Base-by-base conservation (phyloP, 2,329 filamentous ascomycete species). In the Juglanconis oblonga region DNA sequence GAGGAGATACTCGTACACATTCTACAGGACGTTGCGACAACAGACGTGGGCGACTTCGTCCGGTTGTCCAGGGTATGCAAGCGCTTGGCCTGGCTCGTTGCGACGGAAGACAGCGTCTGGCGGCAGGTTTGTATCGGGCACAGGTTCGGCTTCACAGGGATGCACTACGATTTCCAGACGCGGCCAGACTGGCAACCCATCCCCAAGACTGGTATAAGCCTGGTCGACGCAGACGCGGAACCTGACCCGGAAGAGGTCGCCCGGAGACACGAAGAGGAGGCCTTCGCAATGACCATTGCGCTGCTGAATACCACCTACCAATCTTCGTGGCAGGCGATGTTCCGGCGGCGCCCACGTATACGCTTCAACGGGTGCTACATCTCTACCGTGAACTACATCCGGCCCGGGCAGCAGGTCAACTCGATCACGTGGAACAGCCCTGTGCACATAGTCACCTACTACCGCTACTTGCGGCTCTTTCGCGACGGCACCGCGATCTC, bases 311-410 rank as follows among this genome's bases (percentile, higher is more conserved):
- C 71, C 3, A 68, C 75, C 0, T 87, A 86, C 67, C 69, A 74
- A 3, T 74, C 73, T 2, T 82, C 82, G 2, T 88, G 85, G 84
- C 77, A 83, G 68, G 74, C 78, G 56, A 91, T 97, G 78, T 96
- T 97, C 77, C 90, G 89, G 44, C 79, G 80, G 5, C 89, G 92
- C 13, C 94, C 95, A 2, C 88, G 95, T 48, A 83, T 98, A 62
- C 91, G 95, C 60, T 99, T 96, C 80, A 95, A 95, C 69, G 95
- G 95, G 32, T 90, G 92, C 75, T 99, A 99, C 77, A 98, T 99
- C 74, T 91, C 87, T 73, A 98, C 94, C 0, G 92, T 97, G 61
- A 98, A 98, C 77, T 99, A 99, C 76, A 87, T 91, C 53, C 90
- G 95, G 31, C 79, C 91, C 0, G 95, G 95, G 36, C 89, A 89